Evolutionary conservation across 169 alveolate species (phyloP), one percentile per base, ranked within the genome.

Genomic region (Cryptosporidium bovis): DNA sequence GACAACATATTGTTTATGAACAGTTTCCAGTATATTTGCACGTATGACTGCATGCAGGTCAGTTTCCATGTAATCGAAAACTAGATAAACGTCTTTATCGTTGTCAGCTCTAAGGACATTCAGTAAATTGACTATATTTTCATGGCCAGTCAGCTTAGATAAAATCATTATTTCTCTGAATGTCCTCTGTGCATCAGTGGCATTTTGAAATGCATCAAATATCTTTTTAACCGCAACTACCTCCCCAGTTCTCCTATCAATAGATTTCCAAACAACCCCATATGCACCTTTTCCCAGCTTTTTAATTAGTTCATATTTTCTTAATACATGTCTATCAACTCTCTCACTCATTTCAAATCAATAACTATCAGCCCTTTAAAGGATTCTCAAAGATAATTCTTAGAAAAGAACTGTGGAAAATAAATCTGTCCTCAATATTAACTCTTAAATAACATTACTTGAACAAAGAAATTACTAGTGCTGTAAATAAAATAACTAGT

Each of bases 161-260:
- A 98, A 93, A 90, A 98, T 97, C 98, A 96, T 97, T 51, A 98
- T 97, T 90, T 98, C 99, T 68, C 99, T 91, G 92, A 97, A 98
- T 24, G 99, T 98, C 58, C 99, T 92, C 90, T 98, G 99, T 5
- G 99, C 99, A 92, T 98, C 99, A 16, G 99, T 98, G 36, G 99
- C 97, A 87, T 98, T 98, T 83, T 98, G 96, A 91, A 98, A 98
- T 16, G 99, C 99, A 91, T 97, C 99, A 92, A 97, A 98, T 53
- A 97, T 96, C 90, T 98, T 99, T 94, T 99, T 99, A 77, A 99
- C 93, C 20, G 99, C 99, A 1, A 99, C 99, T 16, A 96, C 95
- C 82, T 97, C 98, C 56, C 96, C 93, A 44, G 99, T 97, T 64
- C 96, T 95, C 77, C 93, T 95, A 90, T 98, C 98, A 46, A 93